A percentile compares a stretch with the other conserved stretches of the same genome.
These are phyloP conservation scores for Grosmannia clavigera DNA, from an alignment of 2,329 filamentous ascomycete genomes.

Conservation along the genomic window DNA sequence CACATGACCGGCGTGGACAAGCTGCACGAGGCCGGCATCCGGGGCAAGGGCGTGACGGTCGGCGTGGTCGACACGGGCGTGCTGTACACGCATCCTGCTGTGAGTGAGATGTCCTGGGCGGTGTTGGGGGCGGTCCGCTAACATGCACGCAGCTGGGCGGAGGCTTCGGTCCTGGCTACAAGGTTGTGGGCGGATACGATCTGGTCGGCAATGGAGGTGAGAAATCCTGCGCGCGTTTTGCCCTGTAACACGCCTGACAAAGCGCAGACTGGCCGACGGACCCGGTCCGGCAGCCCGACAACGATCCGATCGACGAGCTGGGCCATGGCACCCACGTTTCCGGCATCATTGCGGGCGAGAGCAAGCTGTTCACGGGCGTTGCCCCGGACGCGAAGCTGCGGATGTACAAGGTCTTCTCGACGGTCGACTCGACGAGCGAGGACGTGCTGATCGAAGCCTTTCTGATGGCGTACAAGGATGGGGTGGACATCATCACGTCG, in stretches of 20 bases:
- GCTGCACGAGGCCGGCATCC: slow-evolving; percentile 10
- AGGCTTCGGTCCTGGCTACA: slow-evolving; percentile 13
- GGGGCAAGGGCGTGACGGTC: slow-evolving; percentile 10
- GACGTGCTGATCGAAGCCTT: slow-evolving; percentile 49
- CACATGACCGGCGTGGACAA: slow-evolving; percentile 12
- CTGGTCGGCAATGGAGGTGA: slow-evolving; percentile 12
- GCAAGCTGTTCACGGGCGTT: background rate
- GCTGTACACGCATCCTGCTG: slow-evolving; percentile 9
- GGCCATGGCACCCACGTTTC: slow-evolving; percentile 16
- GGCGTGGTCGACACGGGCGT: slow-evolving; percentile 11
- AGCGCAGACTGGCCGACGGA: background rate
- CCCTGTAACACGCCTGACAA: background rate
- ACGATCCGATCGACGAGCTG: slow-evolving; percentile 12
- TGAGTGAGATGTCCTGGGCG: background rate
- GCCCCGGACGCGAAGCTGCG: background rate
- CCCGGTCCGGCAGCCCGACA: slow-evolving; percentile 6
- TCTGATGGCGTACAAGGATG: slow-evolving; percentile 46
- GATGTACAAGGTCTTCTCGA: slow-evolving; percentile 1
- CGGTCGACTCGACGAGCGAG: slow-evolving; percentile 16
- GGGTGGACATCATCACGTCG: slow-evolving; percentile 40
- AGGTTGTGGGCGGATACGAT: slow-evolving; percentile 15
- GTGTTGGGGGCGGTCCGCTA: background rate
- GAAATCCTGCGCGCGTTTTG: background rate
- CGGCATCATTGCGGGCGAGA: slow-evolving; percentile 15
- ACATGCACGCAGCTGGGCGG: slow-evolving; percentile 16